These are phyloP conservation scores for Lodderomyces pseudojiufengensis DNA, from an alignment of 1,139 yeast species.

Conservation along the genomic window DNA sequence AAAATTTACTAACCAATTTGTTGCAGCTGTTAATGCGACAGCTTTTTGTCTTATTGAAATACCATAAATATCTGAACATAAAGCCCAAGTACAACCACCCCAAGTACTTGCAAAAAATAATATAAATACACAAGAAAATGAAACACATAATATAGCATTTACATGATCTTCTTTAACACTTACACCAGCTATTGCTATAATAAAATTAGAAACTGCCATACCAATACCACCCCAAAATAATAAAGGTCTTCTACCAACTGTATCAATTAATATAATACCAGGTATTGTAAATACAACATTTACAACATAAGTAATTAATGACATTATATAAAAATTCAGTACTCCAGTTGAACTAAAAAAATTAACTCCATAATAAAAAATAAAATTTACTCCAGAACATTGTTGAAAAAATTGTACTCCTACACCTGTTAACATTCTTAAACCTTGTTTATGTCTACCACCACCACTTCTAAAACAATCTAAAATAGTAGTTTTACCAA, in stretches of 20 bases:
- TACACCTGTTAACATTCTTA: constrained; percentile 66
- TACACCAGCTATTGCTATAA: constrained; percentile 66
- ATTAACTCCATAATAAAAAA: constrained; percentile 75
- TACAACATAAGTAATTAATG: constrained; percentile 68
- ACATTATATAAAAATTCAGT: constrained; percentile 56
- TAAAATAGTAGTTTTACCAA: constrained; percentile 49
- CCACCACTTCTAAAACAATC: constrained; percentile 69
- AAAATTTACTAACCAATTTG: constrained; percentile 78
- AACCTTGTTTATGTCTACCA: constrained; percentile 60
- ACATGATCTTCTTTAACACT: constrained; percentile 39
- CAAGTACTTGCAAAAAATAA: constrained; percentile 74
- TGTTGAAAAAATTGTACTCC: constrained; percentile 70
- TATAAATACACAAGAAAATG: constrained; percentile 68
- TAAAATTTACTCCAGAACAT: constrained; percentile 74
- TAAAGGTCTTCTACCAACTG: constrained; percentile 61
- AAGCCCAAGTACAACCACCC: constrained; percentile 82
- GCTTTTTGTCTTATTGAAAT: constrained; percentile 72
- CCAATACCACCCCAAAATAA: constrained; percentile 60
- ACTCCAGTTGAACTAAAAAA: constrained; percentile 65
- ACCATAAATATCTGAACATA: constrained; percentile 71
- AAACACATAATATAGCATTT: constrained; percentile 39
- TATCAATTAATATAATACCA: constrained; percentile 65
- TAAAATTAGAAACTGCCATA: constrained; percentile 59
- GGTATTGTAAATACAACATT: constrained; percentile 69
- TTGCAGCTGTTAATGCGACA: constrained; percentile 68